These are phyloP conservation scores for Corymbia citriodora DNA, from an alignment of 441 rosid genomes.

Conservation along the genomic window DNA sequence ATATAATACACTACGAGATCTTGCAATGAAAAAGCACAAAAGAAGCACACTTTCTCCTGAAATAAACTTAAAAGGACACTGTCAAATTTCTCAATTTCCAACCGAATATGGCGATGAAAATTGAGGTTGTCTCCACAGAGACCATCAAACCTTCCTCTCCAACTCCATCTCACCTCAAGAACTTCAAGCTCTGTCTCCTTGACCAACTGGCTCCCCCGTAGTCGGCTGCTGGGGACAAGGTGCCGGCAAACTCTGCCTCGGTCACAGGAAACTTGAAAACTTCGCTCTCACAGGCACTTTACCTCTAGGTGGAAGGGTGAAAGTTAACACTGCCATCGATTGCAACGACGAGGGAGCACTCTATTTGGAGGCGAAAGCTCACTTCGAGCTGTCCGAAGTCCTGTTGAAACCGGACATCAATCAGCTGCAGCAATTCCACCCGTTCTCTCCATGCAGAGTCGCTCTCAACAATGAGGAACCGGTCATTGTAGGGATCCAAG, in stretches of 20 bases:
- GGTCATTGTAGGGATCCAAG: slow-evolving; percentile 5
- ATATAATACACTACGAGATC: neutral
- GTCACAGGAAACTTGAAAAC: neutral
- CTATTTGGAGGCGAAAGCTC: neutral
- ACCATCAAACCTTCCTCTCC: slow-evolving; percentile 4
- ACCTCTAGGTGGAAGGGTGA: neutral
- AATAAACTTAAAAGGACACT: neutral
- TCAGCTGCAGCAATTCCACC: slow-evolving; percentile 12
- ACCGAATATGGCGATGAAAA: neutral
- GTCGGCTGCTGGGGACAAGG: neutral
- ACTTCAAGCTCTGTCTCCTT: slow-evolving; percentile 1
- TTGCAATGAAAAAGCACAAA: neutral
- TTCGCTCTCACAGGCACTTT: neutral
- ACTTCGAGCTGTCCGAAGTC: neutral
- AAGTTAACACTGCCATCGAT: neutral
- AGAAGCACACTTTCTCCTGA: neutral
- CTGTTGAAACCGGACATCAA: neutral
- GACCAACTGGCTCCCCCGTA: slow-evolving; percentile 5
- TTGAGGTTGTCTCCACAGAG: neutral
- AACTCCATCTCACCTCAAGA: neutral
- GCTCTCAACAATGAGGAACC: neutral
- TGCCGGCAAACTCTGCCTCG: neutral
- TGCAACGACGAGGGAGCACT: neutral
- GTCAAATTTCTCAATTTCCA: neutral
- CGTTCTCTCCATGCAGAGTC: neutral